Base-by-base conservation (phyloP, 1,139 yeast genomes). In the Geotrichum reessii region DNA sequence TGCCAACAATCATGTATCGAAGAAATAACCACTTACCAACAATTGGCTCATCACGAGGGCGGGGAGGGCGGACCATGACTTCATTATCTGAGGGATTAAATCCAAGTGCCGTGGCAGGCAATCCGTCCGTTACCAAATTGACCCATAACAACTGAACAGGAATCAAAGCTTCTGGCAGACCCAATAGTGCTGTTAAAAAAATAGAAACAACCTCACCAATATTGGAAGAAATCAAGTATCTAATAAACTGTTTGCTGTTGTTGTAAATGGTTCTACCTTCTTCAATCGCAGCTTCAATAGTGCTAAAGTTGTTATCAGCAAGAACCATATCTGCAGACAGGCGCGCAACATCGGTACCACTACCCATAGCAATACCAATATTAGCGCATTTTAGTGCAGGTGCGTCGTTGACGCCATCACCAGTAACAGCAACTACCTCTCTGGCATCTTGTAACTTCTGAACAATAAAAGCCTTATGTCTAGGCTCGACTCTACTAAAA, bases 341-440 rank as follows among this genome's bases (percentile, higher is more conserved):
- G 63, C 81, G 79, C 17, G 85, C 85, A 51, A 81, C 85, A 67
- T 81, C 85, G 0, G 84, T 80, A 3, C 78, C 78, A 9, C 75
- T 69, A 0, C 78, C 78, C 78, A 74, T 74, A 4, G 77, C 74
- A 69, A 87, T 86, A 65, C 95, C 95, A 59, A 87, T 90, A 72
- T 87, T 93, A 1, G 95, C 88, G 63, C 81, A 84, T 69, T 86
- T 86, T 71, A 87, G 78, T 3, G 90, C 83, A 21, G 95, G 95
- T 3, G 93, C 86, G 71, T 87, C 95, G 69, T 87, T 87, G 56
- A 87, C 92, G 65, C 95, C 95, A 71, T 74, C 78, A 50, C 78
- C 78, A 28, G 78, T 74, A 74, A 74, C 74, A 1, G 77, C 78
- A 42, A 75, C 78, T 57, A 73, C 71, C 37, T 78, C 78, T 3